These are phyloP conservation scores for Podospora pseudopauciseta DNA, from an alignment of 495 filamentous ascomycete species.

Conservation along the genomic window DNA sequence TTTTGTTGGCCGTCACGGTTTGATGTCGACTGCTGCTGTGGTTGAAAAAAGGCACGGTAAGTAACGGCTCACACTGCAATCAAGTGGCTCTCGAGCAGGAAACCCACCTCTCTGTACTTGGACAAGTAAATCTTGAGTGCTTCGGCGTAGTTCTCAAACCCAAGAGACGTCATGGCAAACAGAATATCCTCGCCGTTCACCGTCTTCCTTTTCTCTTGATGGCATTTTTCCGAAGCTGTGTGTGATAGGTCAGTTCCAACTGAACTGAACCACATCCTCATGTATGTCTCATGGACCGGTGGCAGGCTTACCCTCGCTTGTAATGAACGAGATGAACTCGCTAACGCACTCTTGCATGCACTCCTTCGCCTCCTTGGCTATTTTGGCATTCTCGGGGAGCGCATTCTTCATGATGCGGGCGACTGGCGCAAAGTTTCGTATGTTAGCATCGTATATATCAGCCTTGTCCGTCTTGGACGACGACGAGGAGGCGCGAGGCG, in stretches of 20 bases:
- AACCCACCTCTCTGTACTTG: constrained; percentile 94
- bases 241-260: constrained; percentile 30
- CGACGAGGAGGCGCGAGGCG: constrained; percentile 31
- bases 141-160: constrained; percentile 98
- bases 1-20: constrained; percentile 67
- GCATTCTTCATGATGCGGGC: constrained; percentile 98
- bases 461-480: constrained; percentile 43
- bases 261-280: constrained; percentile 19
- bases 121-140: constrained; percentile 96
- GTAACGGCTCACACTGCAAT: not conserved
- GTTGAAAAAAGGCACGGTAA: constrained; percentile 25
- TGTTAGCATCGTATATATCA: constrained; percentile 75
- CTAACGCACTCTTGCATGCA: constrained; percentile 99
- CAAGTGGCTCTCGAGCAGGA: not conserved
- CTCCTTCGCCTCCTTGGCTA: constrained; percentile 98
- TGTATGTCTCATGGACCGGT: constrained; percentile 17
- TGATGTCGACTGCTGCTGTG: constrained; percentile 68
- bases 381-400: constrained; percentile 96
- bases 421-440: constrained; percentile 84
- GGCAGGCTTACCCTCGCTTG: constrained; percentile 77
- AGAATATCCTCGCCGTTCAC: constrained; percentile 98
- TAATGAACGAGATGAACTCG: constrained; percentile 99
- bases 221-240: constrained; percentile 95
- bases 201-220: constrained; percentile 98
- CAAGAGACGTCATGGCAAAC: constrained; percentile 97